phyloP scores from a whole-genome alignment of 768 basidiomycete genomes.

The Kwoniella heveanensis region DNA sequence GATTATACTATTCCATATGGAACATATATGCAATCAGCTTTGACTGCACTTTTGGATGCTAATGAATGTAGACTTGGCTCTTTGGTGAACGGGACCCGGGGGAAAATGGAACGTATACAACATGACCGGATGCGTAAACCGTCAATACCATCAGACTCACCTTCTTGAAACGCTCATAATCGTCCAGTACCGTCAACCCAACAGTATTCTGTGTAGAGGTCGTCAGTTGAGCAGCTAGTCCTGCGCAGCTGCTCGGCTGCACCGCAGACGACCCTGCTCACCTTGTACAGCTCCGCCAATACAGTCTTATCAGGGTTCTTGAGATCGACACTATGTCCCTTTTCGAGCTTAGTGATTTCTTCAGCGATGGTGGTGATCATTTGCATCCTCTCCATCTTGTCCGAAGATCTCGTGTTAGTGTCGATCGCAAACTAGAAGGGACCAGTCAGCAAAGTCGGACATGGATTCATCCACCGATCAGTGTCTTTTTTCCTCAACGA shows the following conservation, averaged over 20 bases:
- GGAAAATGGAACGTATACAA: too few species aligned
- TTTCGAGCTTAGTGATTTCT: constrained; percentile 28
- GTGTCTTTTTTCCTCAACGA: too few species aligned
- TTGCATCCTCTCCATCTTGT: constrained; percentile 38
- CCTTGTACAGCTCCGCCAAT: constrained; percentile 40
- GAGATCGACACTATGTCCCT: constrained; percentile 42
- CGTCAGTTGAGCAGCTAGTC: too few species aligned
- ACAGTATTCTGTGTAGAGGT: constrained; percentile 32
- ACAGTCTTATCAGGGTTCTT: constrained; percentile 42
- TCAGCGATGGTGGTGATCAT: constrained; percentile 44
- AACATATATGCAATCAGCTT: neutral
- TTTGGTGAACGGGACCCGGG: too few species aligned
- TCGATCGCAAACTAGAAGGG: constrained; percentile 36
- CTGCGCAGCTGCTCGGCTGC: too few species aligned
- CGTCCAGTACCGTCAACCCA: constrained; percentile 38
- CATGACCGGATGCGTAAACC: too few species aligned
- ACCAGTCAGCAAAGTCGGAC: neutral
- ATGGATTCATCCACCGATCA: neutral
- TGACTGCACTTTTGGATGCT: too few species aligned
- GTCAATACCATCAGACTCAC: too few species aligned
- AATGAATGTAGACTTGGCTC: too few species aligned
- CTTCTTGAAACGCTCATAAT: constrained; percentile 45
- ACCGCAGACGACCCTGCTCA: too few species aligned
- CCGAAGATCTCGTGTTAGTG: constrained; percentile 34
- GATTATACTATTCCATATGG: constrained; percentile 15